Base-by-base conservation (phyloP, 495 filamentous ascomycete species). In the Talaromyces adpressus region DNA sequence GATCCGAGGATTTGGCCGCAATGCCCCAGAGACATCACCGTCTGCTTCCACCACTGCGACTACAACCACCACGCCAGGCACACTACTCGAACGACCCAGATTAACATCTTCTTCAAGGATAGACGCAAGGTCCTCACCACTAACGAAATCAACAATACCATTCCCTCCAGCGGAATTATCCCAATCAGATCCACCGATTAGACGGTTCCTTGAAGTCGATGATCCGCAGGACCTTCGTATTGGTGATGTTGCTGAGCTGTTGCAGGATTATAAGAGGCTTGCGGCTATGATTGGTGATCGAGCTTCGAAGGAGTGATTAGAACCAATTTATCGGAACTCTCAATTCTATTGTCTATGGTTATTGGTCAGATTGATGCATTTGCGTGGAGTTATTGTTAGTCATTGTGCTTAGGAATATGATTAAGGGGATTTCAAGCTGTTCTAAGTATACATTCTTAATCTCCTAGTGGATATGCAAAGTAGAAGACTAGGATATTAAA, bases 261-360 rank as follows among this genome's bases (percentile, higher is more conserved):
- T 99, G 59, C 85, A 84, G 67, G 94, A 97, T 74, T 99, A 98
- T 72, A 87, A 92, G 65, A 79, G 93, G 57, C 76, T 99, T 12
- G 91, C 90, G 4, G 66, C 72, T 41, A 66, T 65, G 9, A 57
- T 81, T 45, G 29, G 36, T 61, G 25, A 39, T 32, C 16, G 61
- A 4, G 45, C 22, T 22, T 52, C 51, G n/a, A 63, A 58, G 23
- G 52, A 56, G 52, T 56, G 52, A 56, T 29, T 5, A 29, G 52
- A 56, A 5, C 23, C 27, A 5, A 9, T 20, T 20, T 49, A 49
- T 49, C n/a, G n/a, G 16, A 22, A 3, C 9, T 49, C 22, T 49
- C 45, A 2, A 18, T 49, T 49, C 18, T 49, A 9, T 20, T 49
- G 16, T 22, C 18, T 18, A 18, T 49, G 16, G 45, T 49, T 18